Evolutionary conservation across 1,284 basidiomycete species (phyloP), one percentile per base, ranked within the genome.

Genomic region (Ustilago hordei): DNA sequence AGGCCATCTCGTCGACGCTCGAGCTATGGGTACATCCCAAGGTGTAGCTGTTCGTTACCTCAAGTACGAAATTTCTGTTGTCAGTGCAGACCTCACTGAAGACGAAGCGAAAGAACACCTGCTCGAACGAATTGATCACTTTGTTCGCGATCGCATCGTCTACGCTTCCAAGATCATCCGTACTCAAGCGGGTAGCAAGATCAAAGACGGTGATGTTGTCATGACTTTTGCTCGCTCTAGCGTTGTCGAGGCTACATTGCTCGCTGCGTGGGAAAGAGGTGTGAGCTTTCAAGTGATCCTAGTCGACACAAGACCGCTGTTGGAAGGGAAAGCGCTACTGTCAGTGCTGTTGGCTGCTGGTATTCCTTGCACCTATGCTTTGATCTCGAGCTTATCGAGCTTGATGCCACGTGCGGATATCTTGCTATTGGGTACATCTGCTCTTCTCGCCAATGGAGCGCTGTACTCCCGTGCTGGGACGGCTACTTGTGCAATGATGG

Each of bases 171-270:
- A 95, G 85, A 94, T 98, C 68, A 99, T 99, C 67, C 91, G 94
- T 81, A 91, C 93, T 72, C 81, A 82, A 59, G 91, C 93, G 59
- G 94, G 95, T 1, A 90, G 91, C 59, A 99, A 98, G 88, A 98
- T 99, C 85, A 93, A 93, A 79, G 91, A 97, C 73, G 95, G 93
- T 8, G 94, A 97, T 87, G 92, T 94, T 19, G 91, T 99, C 66
- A 89, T 99, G 54, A 96, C 95, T 9, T 99, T 94, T 87, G 95
- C 95, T 12, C 90, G 93, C 92, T 94, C 95, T 19, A 97, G 95
- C 0, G 91, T 98, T 0, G 95, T 99, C 3, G 95, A 99, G 86
- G 93, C 93, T 73, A 92, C 95, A 7, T 86, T 99, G 7, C 87
- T 98, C 4, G 90, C 91, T 66, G 94, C 95, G 81, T 76, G 78